Evolutionary conservation across 2,329 filamentous ascomycete genomes (phyloP), one percentile per base, ranked within the genome.

Genomic region (Blastomyces silverae): DNA sequence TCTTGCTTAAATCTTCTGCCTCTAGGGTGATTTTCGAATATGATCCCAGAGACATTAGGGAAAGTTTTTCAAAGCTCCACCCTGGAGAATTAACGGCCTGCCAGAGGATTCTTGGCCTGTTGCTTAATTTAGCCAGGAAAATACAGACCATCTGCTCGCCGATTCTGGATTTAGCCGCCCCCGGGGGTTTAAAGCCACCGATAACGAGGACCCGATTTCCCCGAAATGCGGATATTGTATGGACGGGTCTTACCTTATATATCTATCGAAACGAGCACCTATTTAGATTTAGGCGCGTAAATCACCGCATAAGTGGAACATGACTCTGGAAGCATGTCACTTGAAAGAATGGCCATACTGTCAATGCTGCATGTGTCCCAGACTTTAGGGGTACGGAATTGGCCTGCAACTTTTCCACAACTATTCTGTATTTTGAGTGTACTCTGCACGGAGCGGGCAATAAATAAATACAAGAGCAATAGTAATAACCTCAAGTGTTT

Each of bases 1-100:
- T 64, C 66, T 17, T 61, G 66, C 31, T 64, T 69, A 28, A 66
- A 64, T 50, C 64, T 68, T 61, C 59, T 69, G 3, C 67, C 67
- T 1, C 48, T 66, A 34, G 66, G 66, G 8, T 69, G 65, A 69
- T 62, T 61, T 8, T 53, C 25, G 7, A 48, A 28, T 62, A 15
- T 48, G 25, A 25, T 25, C 22, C 50, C 1, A 17, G 25, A 28
- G 46, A 53, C 46, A 22, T 57, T 20, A 28, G 10, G 13, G 10
- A 25, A 37, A 22, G 10, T 17, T 7, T 42, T 58, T 11, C 11
- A 42, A 39, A 42, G 4, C 5, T 39, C n/a, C 37, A 25, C 20
- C 8, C 4, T 0, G 20, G n/a, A 15, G 17, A 39, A 11, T 22
- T 10, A 58, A 28, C 37, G 37, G 10, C 53, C 20, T 20, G 1